Evolutionary conservation across 805 yeast species (phyloP), one percentile per base, ranked within the genome.

Genomic region (Kurtzmaniella fragi): DNA sequence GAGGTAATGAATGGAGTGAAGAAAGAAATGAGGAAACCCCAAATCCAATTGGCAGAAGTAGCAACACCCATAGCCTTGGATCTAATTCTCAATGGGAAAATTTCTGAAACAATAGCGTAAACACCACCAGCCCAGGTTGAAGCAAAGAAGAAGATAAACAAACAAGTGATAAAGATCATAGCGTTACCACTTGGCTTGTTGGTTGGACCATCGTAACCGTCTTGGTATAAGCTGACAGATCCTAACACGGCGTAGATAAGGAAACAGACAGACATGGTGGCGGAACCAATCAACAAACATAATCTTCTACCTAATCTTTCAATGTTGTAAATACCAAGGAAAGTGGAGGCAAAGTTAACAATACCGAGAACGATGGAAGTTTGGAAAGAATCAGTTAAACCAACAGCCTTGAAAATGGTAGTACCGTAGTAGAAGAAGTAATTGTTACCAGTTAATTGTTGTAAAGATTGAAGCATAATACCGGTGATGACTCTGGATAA

Each of bases 91-190:
- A 78, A 68, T 44, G 87, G 87, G 59, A 77, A 82, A 32, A 80
- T 63, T 59, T 82, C 90, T 33, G 85, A 75, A 17, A 80, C 77
- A 44, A 82, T 71, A 35, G 79, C 79, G 63, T 73, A 82, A 28
- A 78, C 77, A 45, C 79, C 77, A 41, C 88, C 86, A 31, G 86
- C 89, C 81, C 86, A 78, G n/a, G 88, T 78, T 17, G 78, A 70
- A 3, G 90, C 89, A 54, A 82, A 82, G 58, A 70, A 78, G 61
- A 78, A 67, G 42, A 82, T 77, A 64, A 71, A 82, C 38, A 80
- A 54, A 63, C 85, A 80, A 5, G 87, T 71, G 39, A 82, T 67
- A 50, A 73, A 72, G 53, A 82, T 79, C 84, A 82, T 77, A 9
- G 72, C 76, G 44, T 66, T 53, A 52, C 85, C 85, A 38, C 81